Base-by-base conservation (phyloP, 2,329 filamentous ascomycete genomes). In the Cercospora beticola region DNA sequence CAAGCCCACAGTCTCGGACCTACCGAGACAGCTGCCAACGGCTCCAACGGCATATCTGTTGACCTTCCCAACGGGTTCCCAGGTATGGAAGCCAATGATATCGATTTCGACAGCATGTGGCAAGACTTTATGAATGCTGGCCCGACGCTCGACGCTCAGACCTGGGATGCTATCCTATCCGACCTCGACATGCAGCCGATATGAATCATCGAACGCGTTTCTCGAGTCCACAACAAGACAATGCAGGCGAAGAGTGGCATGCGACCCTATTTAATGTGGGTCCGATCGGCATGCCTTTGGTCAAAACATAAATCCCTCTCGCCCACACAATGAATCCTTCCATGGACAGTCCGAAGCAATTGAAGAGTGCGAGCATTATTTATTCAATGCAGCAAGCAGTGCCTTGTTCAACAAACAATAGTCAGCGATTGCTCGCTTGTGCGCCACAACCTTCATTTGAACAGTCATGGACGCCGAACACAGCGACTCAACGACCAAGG, bases 101-200 rank as follows among this genome's bases (percentile, higher is more conserved):
- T 72, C 12, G 70, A 67, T 10, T 69, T 74, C n/a, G 75, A 74
- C 36, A 65, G 68, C 3, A 65, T 76, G 54, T 76, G 75, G 75
- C 67, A 75, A 56, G 64, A 72, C 14, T 76, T 73, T 26, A 52
- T 76, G 57, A 65, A 75, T 21, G 64, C 67, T 26, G 74, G 67
- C 7, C 64, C 69, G 10, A 66, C 59, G 16, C 56, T 68, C 23
- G 62, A 71, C 54, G 58, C 70, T 16, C 68, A 69, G 28, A 54
- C 49, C 49, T 54, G 49, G 49, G 49, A 54, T 26, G 49, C 49
- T 5, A 54, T 54, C 21, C 49, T 54, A 23, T 54, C 49, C 5
- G 49, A 54, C 21, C 49, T 54, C 49, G 49, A 54, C 21, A 28
- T 64, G 62, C 52, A 58, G 54, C 49, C 31, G 18, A 40, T 36